Evolutionary conservation across 83 land plant species (phyloP).

Genomic region (Thuja plicata): DNA sequence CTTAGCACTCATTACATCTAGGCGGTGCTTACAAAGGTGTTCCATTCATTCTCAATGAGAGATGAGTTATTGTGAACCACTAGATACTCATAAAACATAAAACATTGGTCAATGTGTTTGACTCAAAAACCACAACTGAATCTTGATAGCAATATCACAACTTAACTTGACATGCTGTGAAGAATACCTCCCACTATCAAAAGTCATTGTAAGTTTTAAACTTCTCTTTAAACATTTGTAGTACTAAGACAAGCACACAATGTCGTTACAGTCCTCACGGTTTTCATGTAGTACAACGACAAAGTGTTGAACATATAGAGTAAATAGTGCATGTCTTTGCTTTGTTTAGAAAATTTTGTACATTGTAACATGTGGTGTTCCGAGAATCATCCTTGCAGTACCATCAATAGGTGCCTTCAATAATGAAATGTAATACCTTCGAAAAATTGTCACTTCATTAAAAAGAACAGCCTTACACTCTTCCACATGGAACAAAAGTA

Average conservation of each 20-base stretch:
- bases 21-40: too few species aligned
- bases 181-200: too few species aligned
- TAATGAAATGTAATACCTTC: background rate
- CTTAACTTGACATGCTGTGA: too few species aligned
- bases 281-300: background rate
- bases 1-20: too few species aligned
- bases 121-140: too few species aligned
- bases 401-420: background rate
- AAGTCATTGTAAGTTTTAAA: background rate
- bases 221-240: background rate
- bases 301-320: background rate
- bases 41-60: too few species aligned
- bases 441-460: too few species aligned
- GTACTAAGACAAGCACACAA: background rate
- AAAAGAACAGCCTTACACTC: background rate
- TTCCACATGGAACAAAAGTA: background rate
- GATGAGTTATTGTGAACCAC: too few species aligned
- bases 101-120: too few species aligned
- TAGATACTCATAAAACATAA: too few species aligned
- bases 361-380: background rate
- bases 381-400: background rate
- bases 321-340: background rate
- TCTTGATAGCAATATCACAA: too few species aligned
- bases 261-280: too few species aligned
- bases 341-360: background rate